Evolutionary conservation across 495 filamentous ascomycete species (phyloP).

Genomic region (Ramalina intermedia): DNA sequence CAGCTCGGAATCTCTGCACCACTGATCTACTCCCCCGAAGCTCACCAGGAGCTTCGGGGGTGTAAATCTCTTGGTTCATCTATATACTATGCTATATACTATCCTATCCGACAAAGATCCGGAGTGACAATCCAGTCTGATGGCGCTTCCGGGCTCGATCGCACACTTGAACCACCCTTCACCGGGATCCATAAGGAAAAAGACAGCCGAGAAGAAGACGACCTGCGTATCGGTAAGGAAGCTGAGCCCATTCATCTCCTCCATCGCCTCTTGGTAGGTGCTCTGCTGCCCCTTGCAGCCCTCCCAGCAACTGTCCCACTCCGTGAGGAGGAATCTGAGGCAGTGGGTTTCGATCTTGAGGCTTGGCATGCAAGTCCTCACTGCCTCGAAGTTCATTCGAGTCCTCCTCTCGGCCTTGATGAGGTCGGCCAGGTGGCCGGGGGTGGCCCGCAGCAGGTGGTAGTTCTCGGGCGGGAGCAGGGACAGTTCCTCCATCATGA

Average conservation of each 20-base stretch:
- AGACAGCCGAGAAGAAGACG: background rate
- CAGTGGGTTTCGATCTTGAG: slow-evolving; percentile 83
- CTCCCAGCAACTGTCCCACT: slow-evolving; percentile 92
- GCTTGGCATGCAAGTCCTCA: slow-evolving; percentile 87
- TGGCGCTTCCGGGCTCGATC: too few relatives aligned
- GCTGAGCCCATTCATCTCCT: slow-evolving; percentile 1
- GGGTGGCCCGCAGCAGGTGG: slow-evolving; percentile 89
- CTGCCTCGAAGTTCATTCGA: slow-evolving; percentile 37
- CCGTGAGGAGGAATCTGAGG: slow-evolving; percentile 79
- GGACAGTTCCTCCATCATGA: slow-evolving; percentile 79
- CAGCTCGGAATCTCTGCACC: too few relatives aligned
- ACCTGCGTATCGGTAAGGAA: background rate
- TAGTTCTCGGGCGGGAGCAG: slow-evolving; percentile 86
- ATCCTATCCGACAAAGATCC: too few relatives aligned
- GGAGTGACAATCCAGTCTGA: too few relatives aligned
- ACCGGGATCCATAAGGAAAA: too few relatives aligned
- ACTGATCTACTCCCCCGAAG: too few relatives aligned
- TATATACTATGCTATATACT: too few relatives aligned
- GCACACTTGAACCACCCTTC: too few relatives aligned
- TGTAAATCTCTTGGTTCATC: too few relatives aligned
- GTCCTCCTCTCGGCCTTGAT: slow-evolving; percentile 76
- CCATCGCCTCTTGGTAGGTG: background rate
- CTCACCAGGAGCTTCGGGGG: too few relatives aligned
- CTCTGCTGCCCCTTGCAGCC: slow-evolving; percentile 46
- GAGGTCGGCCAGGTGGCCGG: slow-evolving; percentile 78